Conservation (phyloP, 2,329 filamentous ascomycete genomes). For the Pyrenophora seminiperda region DNA sequence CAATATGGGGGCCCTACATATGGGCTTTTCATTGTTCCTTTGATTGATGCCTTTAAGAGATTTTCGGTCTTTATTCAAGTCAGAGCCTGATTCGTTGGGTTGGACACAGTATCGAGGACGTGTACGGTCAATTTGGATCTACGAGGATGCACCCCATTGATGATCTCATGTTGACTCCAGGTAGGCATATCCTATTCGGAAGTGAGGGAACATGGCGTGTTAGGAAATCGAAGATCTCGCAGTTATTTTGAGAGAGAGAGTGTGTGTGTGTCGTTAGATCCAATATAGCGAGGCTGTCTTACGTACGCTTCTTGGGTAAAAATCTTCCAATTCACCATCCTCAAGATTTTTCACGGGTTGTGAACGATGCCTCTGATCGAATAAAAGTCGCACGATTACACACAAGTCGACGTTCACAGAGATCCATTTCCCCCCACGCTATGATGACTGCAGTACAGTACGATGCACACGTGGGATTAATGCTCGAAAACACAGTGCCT, state of each 20-base stretch:
- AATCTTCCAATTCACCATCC: slow-evolving; percentile 8
- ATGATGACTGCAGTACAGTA: too few species aligned
- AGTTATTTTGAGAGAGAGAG: too few species aligned
- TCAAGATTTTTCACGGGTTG: not conserved
- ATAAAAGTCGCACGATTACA: too few species aligned
- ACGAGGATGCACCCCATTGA: slow-evolving; percentile 50
- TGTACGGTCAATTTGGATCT: slow-evolving; percentile 51
- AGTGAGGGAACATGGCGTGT: slow-evolving; percentile 31
- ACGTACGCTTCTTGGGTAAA: slow-evolving; percentile 23
- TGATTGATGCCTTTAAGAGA: slow-evolving; percentile 49
- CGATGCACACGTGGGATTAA: too few species aligned
- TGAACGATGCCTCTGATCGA: not conserved
- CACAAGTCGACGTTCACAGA: too few species aligned
- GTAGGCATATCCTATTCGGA: slow-evolving; percentile 45
- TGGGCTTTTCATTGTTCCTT: slow-evolving; percentile 53
- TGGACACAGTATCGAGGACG: slow-evolving; percentile 47
- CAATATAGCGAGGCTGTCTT: slow-evolving; percentile 19
- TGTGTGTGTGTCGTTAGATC: slow-evolving; percentile 23
- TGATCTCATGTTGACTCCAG: slow-evolving; percentile 51
- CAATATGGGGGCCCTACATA: slow-evolving; percentile 54
- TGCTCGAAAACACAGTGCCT: too few species aligned
- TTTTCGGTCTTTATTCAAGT: slow-evolving; percentile 46
- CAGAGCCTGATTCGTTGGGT: slow-evolving; percentile 48
- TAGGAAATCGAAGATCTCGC: slow-evolving; percentile 27
- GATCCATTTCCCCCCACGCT: too few species aligned